A percentile compares a stretch with the other conserved stretches of the same genome.
Conservation (phyloP, 2,329 filamentous ascomycete genomes). For the Penicillium sp. region DNA sequence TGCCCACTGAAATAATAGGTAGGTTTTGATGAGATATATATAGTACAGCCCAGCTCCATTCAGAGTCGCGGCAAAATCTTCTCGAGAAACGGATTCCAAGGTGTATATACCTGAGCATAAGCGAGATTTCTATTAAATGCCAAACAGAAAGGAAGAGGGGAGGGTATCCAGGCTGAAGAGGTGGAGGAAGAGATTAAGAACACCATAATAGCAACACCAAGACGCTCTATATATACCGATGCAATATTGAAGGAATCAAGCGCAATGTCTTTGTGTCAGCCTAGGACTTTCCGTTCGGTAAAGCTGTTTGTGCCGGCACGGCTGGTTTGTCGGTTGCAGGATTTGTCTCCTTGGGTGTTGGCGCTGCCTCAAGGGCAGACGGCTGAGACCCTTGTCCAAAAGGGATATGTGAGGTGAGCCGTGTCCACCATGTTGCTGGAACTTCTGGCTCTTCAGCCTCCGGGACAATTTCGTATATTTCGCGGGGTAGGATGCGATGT, state of each 20-base stretch:
- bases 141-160: background rate
- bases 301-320: background rate
- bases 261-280: background rate
- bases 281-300: background rate
- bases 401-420: constrained; percentile 37
- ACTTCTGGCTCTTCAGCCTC: constrained; percentile 13
- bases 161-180: constrained; percentile 3
- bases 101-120: background rate
- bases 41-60: background rate
- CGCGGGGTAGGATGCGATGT: constrained; percentile 42
- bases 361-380: constrained; percentile 4
- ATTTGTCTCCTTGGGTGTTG: background rate
- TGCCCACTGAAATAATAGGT: no score
- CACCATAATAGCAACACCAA: background rate
- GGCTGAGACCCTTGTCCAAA: constrained; percentile 23
- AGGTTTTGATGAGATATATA: no score
- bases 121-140: background rate
- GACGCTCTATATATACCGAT: background rate
- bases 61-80: background rate
- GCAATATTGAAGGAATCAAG: background rate
- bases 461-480: constrained; percentile 40
- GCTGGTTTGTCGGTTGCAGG: background rate
- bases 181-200: background rate
- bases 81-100: background rate
- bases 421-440: constrained; percentile 36